Evolutionary conservation across 345 rosid species (phyloP), one percentile per base, ranked within the genome.

Genomic region (Punica granatum): DNA sequence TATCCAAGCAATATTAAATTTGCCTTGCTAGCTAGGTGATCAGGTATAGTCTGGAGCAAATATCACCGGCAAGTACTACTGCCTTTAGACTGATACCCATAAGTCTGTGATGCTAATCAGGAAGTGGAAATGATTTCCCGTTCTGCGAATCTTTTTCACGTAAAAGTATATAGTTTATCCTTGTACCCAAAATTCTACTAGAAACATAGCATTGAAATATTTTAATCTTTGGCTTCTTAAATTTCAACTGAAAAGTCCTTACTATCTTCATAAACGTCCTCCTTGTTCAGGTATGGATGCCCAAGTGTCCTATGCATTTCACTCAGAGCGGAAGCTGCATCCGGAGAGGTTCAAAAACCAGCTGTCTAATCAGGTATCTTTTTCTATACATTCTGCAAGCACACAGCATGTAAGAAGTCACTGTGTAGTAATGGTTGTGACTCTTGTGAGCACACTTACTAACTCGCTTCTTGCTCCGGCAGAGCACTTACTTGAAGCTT

Each of bases 291-390:
- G 93, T 70, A 81, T 88, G 87, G 93, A 88, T 78, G 88, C 93
- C 65, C 93, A 85, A 79, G 78, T 88, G 62, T 88, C 93, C 63
- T 82, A 85, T 65, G 85, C 90, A 63, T 88, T 88, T 78, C 93
- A 88, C 76, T 76, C 86, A 13, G 87, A 84, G 75, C 77, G 93
- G 72, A 88, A 85, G 76, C 56, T 73, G 56, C 83, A 84, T 67
- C 90, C 93, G 32, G 90, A 82, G 64, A 88, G 84, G 64, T 88
- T 88, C 71, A 86, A 74, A 66, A 88, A 83, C 72, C 93, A 88
- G 76, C 72, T 88, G 33, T 68, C 56, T 53, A 85, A 85, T 79
- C 93, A 88, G 90, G 88, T 85, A 63, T 15, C 34, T 63, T 63
- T n/a, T 63, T 4, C 32, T 1, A 15, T 42, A n/a, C 32, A n/a